A percentile compares a stretch with the other conserved stretches of the same genome.
phyloP scores from a whole-genome alignment of 176 grass and related monocot genomes.

The Aegilops sharonensis region DNA sequence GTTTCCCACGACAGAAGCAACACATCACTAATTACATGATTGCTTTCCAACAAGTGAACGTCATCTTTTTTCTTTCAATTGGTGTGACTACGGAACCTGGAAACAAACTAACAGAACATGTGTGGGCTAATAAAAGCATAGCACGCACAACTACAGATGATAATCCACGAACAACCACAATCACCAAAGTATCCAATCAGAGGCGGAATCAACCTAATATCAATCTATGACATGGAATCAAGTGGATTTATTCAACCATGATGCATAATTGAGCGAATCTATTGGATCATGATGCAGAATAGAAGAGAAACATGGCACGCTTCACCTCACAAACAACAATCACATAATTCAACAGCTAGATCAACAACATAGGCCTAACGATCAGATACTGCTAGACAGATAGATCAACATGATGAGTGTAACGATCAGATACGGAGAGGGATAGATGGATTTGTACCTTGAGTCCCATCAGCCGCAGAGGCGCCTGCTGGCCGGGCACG shows the following conservation, averaged over 20 bases:
- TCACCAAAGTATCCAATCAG: not conserved
- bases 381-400: not conserved
- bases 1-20: not conserved
- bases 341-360: not conserved
- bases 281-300: not conserved
- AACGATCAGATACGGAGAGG: not conserved
- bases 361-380: not conserved
- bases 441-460: slow-evolving; percentile 53
- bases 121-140: not conserved
- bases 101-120: not conserved
- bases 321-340: not conserved
- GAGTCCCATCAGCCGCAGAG: slow-evolving; percentile 81
- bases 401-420: not conserved
- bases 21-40: not conserved
- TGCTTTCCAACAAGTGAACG: not conserved
- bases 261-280: not conserved
- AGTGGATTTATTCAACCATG: not conserved
- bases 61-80: not conserved
- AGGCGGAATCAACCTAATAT: not conserved
- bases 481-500: slow-evolving; percentile 79
- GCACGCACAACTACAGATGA: not conserved
- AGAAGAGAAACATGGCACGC: not conserved
- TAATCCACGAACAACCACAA: not conserved
- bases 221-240: not conserved
- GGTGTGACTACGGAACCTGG: not conserved